Conservation (phyloP, 345 rosid species). For the Citrus reticulata region DNA sequence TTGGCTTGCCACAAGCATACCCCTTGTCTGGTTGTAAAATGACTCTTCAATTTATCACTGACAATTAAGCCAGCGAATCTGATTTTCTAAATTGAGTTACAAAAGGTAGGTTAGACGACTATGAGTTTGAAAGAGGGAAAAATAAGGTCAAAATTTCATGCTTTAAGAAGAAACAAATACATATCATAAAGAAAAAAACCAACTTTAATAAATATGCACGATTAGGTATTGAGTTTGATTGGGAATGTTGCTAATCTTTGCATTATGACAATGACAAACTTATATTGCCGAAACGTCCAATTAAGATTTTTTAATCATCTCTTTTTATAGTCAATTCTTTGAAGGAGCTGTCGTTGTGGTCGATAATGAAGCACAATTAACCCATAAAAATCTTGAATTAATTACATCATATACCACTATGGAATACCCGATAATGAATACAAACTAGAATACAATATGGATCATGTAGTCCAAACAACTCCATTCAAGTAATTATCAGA, state of each 20-base stretch:
- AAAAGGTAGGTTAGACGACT: not conserved
- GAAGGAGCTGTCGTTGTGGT: too few relatives aligned
- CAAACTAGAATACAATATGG: too few relatives aligned
- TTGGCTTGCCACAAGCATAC: not conserved
- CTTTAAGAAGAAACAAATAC: not conserved
- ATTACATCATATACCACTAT: not conserved
- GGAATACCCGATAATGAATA: too few relatives aligned
- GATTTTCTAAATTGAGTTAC: not conserved
- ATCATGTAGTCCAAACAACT: not conserved
- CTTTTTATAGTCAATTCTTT: not conserved
- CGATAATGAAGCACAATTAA: not conserved
- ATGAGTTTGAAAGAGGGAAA: not conserved
- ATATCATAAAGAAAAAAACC: too few relatives aligned
- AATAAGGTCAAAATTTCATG: not conserved
- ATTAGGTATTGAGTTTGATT: not conserved
- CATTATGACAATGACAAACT: slow-evolving; percentile 4
- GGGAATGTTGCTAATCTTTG: not conserved
- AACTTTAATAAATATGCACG: not conserved
- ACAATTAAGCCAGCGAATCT: not conserved
- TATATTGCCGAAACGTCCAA: not conserved
- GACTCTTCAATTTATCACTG: not conserved
- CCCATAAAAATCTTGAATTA: not conserved
- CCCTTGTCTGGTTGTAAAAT: not conserved
- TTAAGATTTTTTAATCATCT: not conserved
- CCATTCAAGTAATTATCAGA: not conserved